These are phyloP conservation scores for Daedaleopsis sinensis DNA, from an alignment of 768 basidiomycete genomes.

Conservation along the genomic window DNA sequence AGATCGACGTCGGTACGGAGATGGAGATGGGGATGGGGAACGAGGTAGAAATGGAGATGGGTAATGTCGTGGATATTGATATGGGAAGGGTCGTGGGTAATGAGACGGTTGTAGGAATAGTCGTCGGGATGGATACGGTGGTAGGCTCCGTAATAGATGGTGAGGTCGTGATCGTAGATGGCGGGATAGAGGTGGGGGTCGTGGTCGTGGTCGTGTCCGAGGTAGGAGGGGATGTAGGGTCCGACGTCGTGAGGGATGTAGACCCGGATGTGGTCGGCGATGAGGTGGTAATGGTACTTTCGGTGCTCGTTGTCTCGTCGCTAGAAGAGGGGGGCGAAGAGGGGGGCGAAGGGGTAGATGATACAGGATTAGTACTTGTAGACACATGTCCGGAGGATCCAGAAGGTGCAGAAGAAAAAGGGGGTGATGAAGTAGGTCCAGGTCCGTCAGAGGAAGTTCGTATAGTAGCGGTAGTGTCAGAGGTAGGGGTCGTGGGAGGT, in stretches of 20 bases:
- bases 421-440: not conserved
- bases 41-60: not conserved
- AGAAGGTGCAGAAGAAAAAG: not conserved
- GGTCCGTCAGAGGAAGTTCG: not conserved
- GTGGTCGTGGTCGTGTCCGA: not conserved
- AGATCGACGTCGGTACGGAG: not conserved
- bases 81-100: not conserved
- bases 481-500: not conserved
- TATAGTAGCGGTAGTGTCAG: not conserved
- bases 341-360: not conserved
- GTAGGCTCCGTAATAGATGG: conserved; percentile 5
- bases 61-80: not conserved
- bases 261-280: not conserved
- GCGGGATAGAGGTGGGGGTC: conserved; percentile 3
- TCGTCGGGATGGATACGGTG: not conserved
- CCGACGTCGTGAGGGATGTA: not conserved
- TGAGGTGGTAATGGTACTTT: not conserved
- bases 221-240: not conserved
- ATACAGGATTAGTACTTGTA: not conserved
- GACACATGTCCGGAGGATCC: not conserved
- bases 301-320: not conserved
- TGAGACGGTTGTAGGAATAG: not conserved
- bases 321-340: not conserved
- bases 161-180: not conserved
- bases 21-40: not conserved